A percentile compares a stretch with the other conserved stretches of the same genome.
Conservation (phyloP, 2,329 filamentous ascomycete species). For the Alternaria incomplexa region DNA sequence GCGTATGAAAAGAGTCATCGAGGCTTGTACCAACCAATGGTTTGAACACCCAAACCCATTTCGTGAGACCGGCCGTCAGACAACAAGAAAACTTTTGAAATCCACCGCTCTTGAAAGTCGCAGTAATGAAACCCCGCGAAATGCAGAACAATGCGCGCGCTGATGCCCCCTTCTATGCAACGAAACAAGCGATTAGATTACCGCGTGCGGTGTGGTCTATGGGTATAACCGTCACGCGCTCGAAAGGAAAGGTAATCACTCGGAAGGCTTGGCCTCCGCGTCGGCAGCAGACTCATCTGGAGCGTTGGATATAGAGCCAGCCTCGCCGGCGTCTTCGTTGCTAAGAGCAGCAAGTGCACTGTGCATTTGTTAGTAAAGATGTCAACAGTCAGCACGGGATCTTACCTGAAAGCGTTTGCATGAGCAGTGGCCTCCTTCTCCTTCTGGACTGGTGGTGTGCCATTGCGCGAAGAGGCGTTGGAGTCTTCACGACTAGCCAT, state of each 20-base stretch:
- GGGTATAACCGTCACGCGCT: slow-evolving; percentile 44
- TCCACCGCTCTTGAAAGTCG: slow-evolving; percentile 27
- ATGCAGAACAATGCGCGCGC: slow-evolving; percentile 49
- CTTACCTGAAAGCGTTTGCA: slow-evolving; percentile 94
- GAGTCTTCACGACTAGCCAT: slow-evolving; percentile 79
- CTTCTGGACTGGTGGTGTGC: slow-evolving; percentile 76
- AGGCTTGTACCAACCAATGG: slow-evolving; percentile 16
- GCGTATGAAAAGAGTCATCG: slow-evolving; percentile 19
- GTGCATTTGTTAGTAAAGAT: slow-evolving; percentile 21
- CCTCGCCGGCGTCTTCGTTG: slow-evolving; percentile 61
- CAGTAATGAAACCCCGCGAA: slow-evolving; percentile 34
- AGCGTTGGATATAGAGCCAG: slow-evolving; percentile 71
- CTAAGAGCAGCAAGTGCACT: slow-evolving; percentile 64
- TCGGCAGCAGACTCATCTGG: slow-evolving; percentile 44
- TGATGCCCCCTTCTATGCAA: slow-evolving; percentile 50
- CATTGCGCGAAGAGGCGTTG: slow-evolving; percentile 83
- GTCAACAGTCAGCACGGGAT: not conserved
- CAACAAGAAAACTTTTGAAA: slow-evolving; percentile 37
- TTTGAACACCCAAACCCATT: slow-evolving; percentile 21
- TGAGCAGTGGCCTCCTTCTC: slow-evolving; percentile 69
- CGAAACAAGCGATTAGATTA: slow-evolving; percentile 50
- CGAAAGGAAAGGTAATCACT: slow-evolving; percentile 47
- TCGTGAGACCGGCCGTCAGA: slow-evolving; percentile 19
- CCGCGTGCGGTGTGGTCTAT: slow-evolving; percentile 45
- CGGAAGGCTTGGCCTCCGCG: slow-evolving; percentile 42